Evolutionary conservation across 2,329 filamentous ascomycete species (phyloP).

Genomic region (Hymenoscyphus repandus): DNA sequence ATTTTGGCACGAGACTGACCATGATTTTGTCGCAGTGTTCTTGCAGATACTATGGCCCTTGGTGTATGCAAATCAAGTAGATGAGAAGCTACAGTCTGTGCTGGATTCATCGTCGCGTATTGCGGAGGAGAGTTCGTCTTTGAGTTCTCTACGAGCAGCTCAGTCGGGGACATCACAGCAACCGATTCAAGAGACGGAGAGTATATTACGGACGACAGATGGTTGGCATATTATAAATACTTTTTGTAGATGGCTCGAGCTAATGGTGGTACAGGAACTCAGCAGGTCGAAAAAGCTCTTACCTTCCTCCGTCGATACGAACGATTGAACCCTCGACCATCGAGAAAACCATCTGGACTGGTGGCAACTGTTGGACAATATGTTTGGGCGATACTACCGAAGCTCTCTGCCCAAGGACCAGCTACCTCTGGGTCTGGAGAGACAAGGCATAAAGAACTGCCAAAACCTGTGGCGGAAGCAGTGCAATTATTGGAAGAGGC

Average conservation of each 20-base stretch:
- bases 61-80: slow-evolving; percentile 5
- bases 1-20: slow-evolving; percentile 1
- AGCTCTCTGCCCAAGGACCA: slow-evolving; percentile 61
- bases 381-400: slow-evolving; percentile 54
- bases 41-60: slow-evolving; percentile 22
- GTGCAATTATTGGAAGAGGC: slow-evolving; percentile 54
- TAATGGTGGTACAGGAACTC: slow-evolving; percentile 25
- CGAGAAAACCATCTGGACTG: slow-evolving; percentile 50
- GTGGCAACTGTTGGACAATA: slow-evolving; percentile 55
- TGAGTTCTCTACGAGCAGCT: slow-evolving; percentile 18
- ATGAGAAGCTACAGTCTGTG: not conserved
- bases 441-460: slow-evolving; percentile 36
- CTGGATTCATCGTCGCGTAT: slow-evolving; percentile 10
- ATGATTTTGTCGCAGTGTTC: slow-evolving; percentile 20
- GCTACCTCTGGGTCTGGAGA: slow-evolving; percentile 24
- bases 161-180: slow-evolving; percentile 27
- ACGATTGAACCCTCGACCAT: slow-evolving; percentile 25
- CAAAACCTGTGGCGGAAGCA: slow-evolving; percentile 49
- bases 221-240: slow-evolving; percentile 15
- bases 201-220: slow-evolving; percentile 19
- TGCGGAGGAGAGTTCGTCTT: slow-evolving; percentile 14
- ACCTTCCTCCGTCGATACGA: slow-evolving; percentile 30
- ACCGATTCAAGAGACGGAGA: slow-evolving; percentile 20
- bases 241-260: slow-evolving; percentile 3
- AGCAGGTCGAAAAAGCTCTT: slow-evolving; percentile 34